phyloP scores from a whole-genome alignment of 106 monocot species.

The Agapanthus africanus region DNA sequence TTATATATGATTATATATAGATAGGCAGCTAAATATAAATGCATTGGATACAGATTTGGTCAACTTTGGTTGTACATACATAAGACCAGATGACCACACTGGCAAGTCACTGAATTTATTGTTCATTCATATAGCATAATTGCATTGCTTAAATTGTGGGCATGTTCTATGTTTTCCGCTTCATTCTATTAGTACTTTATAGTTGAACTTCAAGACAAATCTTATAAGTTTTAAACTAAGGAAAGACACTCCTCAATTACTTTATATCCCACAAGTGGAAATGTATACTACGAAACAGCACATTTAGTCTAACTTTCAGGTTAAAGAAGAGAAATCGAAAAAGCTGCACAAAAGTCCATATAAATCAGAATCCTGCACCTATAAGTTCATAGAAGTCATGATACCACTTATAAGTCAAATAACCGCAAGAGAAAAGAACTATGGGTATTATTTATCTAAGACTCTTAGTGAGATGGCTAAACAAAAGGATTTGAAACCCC shows the following conservation, averaged over 20 bases:
- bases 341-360: neutral
- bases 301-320: neutral
- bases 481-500: too few relatives aligned
- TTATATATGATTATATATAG: too few relatives aligned
- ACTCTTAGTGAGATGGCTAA: too few relatives aligned
- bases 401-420: neutral
- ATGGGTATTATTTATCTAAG: neutral
- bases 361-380: neutral
- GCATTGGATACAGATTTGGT: too few relatives aligned
- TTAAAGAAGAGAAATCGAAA: neutral
- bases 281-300: neutral
- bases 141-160: too few relatives aligned
- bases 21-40: too few relatives aligned
- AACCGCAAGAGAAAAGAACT: neutral
- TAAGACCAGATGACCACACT: too few relatives aligned
- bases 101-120: too few relatives aligned
- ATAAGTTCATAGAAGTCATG: neutral
- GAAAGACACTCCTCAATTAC: neutral
- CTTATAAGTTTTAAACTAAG: neutral
- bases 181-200: too few relatives aligned
- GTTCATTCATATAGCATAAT: too few relatives aligned
- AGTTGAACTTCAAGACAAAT: neutral
- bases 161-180: too few relatives aligned
- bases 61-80: too few relatives aligned
- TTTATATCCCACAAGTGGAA: neutral